Evolutionary conservation across 2,329 filamentous ascomycete species (phyloP).

Genomic region (Ceratocystis variospora): DNA sequence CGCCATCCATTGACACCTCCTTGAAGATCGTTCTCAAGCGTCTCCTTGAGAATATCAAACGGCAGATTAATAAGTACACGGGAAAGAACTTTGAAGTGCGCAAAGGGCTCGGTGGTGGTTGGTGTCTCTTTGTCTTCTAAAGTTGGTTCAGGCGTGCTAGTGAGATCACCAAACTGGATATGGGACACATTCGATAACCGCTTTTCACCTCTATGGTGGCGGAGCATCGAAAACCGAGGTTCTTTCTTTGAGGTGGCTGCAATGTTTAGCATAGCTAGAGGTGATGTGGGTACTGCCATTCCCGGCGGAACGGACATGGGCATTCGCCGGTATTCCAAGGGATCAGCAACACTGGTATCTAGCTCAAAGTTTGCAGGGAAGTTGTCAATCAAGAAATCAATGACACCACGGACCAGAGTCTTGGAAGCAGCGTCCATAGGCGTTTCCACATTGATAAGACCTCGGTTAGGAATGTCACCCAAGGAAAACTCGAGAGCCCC

Average conservation of each 20-base stretch:
- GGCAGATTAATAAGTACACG: conserved; percentile 57
- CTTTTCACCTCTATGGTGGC: conserved; percentile 12
- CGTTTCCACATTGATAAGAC: conserved; percentile 29
- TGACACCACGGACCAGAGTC: conserved; percentile 39
- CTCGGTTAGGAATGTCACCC: conserved; percentile 26
- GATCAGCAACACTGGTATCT: conserved; percentile 32
- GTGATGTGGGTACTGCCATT: conserved; percentile 16
- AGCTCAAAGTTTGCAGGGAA: conserved; percentile 48
- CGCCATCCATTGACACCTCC: conserved; percentile 39
- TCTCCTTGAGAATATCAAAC: conserved; percentile 48
- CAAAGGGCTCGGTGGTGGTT: conserved; percentile 21
- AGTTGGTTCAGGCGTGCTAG: conserved; percentile 24
- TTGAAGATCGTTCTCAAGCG: conserved; percentile 44
- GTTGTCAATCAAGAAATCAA: conserved; percentile 46
- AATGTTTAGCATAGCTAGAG: conserved; percentile 18
- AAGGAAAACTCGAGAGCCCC: conserved; percentile 42
- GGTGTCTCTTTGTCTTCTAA: conserved; percentile 11
- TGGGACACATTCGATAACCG: conserved; percentile 33
- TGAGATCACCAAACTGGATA: conserved; percentile 59
- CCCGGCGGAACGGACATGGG: conserved; percentile 23
- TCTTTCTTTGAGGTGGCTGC: conserved; percentile 1
- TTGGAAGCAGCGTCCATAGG: conserved; percentile 37
- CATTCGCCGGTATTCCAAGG: conserved; percentile 30
- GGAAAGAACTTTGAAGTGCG: conserved; percentile 42
- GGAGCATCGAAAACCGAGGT: conserved; percentile 12